These are phyloP conservation scores for Ophiocordyceps polyrhachis-furcata DNA, from an alignment of 2,329 filamentous ascomycete species.

Conservation along the genomic window DNA sequence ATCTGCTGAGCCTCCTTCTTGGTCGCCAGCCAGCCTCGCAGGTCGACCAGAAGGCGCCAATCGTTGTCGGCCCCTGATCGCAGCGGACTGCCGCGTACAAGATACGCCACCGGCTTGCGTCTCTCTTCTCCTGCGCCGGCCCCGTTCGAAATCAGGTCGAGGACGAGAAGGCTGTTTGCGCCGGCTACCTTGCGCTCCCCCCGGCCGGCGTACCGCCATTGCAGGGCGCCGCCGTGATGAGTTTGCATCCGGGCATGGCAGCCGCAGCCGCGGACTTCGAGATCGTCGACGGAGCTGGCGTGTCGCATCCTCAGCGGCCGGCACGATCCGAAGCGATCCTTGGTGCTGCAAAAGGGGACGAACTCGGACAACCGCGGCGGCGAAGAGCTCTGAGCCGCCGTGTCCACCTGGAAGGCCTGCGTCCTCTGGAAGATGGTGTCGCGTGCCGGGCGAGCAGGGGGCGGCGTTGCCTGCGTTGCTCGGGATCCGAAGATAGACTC, in stretches of 20 bases:
- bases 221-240: conserved; percentile 27
- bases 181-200: conserved; percentile 24
- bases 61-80: conserved; percentile 30
- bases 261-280: conserved; percentile 14
- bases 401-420: not conserved
- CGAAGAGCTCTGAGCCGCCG: not conserved
- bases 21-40: conserved; percentile 14
- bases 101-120: conserved; percentile 18
- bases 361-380: not conserved
- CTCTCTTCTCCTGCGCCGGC: conserved; percentile 10
- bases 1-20: conserved; percentile 19
- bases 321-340: conserved; percentile 37
- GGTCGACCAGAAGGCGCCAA: conserved; percentile 25
- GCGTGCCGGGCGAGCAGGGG: not conserved
- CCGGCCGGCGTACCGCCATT: conserved; percentile 35
- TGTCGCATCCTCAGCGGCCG: conserved; percentile 27
- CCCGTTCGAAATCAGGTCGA: conserved; percentile 26
- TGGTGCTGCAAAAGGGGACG: conserved; percentile 26
- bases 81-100: conserved; percentile 21
- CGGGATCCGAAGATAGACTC: not conserved
- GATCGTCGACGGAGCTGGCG: conserved; percentile 6
- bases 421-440: not conserved
- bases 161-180: conserved; percentile 25
- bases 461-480: not conserved
- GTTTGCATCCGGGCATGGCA: conserved; percentile 30